These are phyloP conservation scores for Penicillium verrucosum DNA, from an alignment of 2,329 filamentous ascomycete species.

Conservation along the genomic window DNA sequence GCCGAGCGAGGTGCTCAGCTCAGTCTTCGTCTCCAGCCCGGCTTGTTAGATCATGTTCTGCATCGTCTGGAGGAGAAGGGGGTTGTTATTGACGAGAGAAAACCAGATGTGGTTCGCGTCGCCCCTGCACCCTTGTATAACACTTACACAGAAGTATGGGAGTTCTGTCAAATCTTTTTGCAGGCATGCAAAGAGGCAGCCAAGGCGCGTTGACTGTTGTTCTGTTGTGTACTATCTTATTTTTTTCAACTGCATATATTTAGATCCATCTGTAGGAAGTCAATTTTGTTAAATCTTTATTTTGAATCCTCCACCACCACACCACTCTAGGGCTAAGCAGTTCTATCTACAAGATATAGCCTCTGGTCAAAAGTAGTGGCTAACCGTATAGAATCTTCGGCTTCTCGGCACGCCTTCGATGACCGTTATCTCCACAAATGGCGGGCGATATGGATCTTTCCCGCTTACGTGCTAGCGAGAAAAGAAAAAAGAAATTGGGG, in stretches of 20 bases:
- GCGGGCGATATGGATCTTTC: constrained; percentile 3
- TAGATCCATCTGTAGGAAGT: background rate
- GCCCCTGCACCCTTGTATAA: constrained; percentile 85
- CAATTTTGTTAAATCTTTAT: background rate
- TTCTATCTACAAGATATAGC: background rate
- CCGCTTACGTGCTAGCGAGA: constrained; percentile 2
- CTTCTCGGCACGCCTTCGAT: constrained; percentile 16
- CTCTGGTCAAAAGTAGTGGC: background rate
- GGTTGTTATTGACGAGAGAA: constrained; percentile 77
- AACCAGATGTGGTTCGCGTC: constrained; percentile 79
- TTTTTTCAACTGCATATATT: background rate
- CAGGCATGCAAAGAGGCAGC: constrained; percentile 46
- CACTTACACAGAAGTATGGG: constrained; percentile 68
- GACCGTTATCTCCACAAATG: constrained; percentile 10
- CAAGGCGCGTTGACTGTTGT: constrained; percentile 8
- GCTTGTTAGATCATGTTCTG: constrained; percentile 67
- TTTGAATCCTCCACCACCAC: background rate
- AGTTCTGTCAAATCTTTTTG: constrained; percentile 56
- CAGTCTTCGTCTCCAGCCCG: constrained; percentile 66
- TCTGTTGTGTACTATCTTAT: background rate
- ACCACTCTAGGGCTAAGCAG: background rate
- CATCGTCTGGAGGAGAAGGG: constrained; percentile 63
- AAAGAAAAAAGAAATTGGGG: background rate
- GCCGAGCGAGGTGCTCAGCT: constrained; percentile 72
- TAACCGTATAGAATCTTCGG: constrained; percentile 12